A percentile compares a stretch with the other conserved stretches of the same genome.
Evolutionary conservation across 2,329 filamentous ascomycete genomes (phyloP).

Genomic region (Hypoxylon sp.): DNA sequence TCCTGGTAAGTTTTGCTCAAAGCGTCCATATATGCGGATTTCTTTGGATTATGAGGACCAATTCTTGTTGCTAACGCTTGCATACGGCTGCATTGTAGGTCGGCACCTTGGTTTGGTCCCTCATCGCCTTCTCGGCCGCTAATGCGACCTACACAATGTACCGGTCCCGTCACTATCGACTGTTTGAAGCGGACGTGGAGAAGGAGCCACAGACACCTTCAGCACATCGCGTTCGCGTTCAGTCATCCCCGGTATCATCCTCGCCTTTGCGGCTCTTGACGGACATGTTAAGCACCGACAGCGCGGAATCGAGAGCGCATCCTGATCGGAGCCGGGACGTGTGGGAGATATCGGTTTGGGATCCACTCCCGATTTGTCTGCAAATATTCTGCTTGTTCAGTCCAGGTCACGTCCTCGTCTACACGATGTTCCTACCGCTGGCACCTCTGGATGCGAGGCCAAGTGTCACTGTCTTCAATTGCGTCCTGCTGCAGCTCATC

Average conservation of each 20-base stretch:
- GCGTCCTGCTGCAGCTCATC: conserved; percentile 79
- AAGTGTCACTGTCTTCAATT: conserved; percentile 86
- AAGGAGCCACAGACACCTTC: conserved; percentile 82
- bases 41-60: conserved; percentile 29
- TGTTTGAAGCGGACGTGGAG: conserved; percentile 91
- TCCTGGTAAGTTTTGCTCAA: conserved; percentile 60
- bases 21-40: conserved; percentile 7
- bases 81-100: conserved; percentile 61
- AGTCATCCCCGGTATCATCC: conserved; percentile 81
- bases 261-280: conserved; percentile 84
- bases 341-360: conserved; percentile 95
- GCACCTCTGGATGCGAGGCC: conserved; percentile 80
- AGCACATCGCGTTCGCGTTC: conserved; percentile 87
- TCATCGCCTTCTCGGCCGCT: conserved; percentile 73
- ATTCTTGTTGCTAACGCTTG: conserved; percentile 31
- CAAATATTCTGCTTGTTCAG: conserved; percentile 91
- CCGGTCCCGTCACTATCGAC: conserved; percentile 85
- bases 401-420: conserved; percentile 90
- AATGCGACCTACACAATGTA: conserved; percentile 88
- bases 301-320: conserved; percentile 85
- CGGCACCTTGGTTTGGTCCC: conserved; percentile 76
- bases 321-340: conserved; percentile 87
- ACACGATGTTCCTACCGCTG: conserved; percentile 88
- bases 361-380: conserved; percentile 86
- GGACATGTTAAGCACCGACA: conserved; percentile 73